A percentile compares a stretch with the other conserved stretches of the same genome.
These are phyloP conservation scores for Leersia perrieri DNA, from an alignment of 176 grass and related monocot species.

Conservation along the genomic window DNA sequence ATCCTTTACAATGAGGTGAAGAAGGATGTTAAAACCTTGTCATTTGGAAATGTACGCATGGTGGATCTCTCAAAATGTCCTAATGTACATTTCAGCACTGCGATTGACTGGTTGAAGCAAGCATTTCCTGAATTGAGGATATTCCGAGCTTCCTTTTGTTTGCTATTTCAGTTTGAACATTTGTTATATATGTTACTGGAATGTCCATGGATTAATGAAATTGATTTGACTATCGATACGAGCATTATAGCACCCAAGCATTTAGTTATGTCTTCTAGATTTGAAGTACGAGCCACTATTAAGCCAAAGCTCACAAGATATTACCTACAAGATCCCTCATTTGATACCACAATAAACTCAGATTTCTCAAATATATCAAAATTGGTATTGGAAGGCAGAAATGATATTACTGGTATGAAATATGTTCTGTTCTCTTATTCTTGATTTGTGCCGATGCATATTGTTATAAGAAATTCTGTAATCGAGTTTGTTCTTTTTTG, in stretches of 20 bases:
- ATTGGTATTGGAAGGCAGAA: slow-evolving; percentile 63
- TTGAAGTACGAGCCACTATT: slow-evolving; percentile 16
- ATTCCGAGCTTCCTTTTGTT: slow-evolving; percentile 56
- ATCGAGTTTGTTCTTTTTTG: not conserved
- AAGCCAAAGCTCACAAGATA: slow-evolving; percentile 16
- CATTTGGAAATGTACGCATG: slow-evolving; percentile 37
- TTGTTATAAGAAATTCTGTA: not conserved
- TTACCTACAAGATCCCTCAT: slow-evolving; percentile 12
- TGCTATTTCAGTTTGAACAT: slow-evolving; percentile 47
- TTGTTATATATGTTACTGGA: slow-evolving; percentile 49
- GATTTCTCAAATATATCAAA: slow-evolving; percentile 55
- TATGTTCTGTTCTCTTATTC: not conserved
- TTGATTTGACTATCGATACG: slow-evolving; percentile 58
- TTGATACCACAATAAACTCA: not conserved
- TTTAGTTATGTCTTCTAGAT: slow-evolving; percentile 47
- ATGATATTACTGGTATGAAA: slow-evolving; percentile 61
- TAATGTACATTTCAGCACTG: slow-evolving; percentile 45
- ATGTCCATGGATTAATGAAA: slow-evolving; percentile 45
- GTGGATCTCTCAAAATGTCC: slow-evolving; percentile 66
- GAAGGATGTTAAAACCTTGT: slow-evolving; percentile 31
- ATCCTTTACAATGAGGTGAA: slow-evolving; percentile 22
- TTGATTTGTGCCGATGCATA: slow-evolving; percentile 12
- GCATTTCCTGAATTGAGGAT: slow-evolving; percentile 53
- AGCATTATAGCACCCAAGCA: slow-evolving; percentile 36
- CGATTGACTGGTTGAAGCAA: slow-evolving; percentile 47